These are phyloP conservation scores for Termitomyces sp. DNA, from an alignment of 1,284 basidiomycete species.

Conservation along the genomic window DNA sequence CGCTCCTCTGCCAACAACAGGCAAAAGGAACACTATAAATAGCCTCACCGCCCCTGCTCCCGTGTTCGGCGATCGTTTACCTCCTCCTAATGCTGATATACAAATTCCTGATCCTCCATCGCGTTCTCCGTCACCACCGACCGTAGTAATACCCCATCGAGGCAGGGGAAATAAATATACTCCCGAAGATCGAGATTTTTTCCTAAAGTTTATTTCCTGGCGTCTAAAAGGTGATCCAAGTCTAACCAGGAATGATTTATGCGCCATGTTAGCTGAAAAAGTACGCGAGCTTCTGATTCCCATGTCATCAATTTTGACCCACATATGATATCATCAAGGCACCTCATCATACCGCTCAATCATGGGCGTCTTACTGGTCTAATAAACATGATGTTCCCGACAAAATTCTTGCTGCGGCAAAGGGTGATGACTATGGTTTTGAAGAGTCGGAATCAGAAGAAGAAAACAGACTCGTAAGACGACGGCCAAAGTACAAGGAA, in stretches of 20 bases:
- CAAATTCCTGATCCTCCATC: slow-evolving; percentile 56
- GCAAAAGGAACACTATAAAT: slow-evolving; percentile 46
- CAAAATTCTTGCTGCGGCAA: slow-evolving; percentile 52
- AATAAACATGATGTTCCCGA: slow-evolving; percentile 57
- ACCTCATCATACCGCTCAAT: slow-evolving; percentile 51
- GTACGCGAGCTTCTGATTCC: slow-evolving; percentile 27
- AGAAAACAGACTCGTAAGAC: slow-evolving; percentile 16
- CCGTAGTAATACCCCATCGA: slow-evolving; percentile 34
- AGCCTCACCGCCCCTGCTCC: slow-evolving; percentile 46
- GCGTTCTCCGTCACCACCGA: slow-evolving; percentile 63
- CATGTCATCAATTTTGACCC: slow-evolving; percentile 6
- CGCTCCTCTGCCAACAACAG: slow-evolving; percentile 17
- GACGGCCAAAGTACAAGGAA: slow-evolving; percentile 35
- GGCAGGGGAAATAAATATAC: slow-evolving; percentile 59
- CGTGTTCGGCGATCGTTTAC: slow-evolving; percentile 39
- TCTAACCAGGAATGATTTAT: slow-evolving; percentile 48
- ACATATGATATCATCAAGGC: slow-evolving; percentile 33
- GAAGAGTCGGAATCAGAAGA: slow-evolving; percentile 24
- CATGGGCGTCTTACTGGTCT: slow-evolving; percentile 61
- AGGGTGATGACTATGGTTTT: slow-evolving; percentile 30
- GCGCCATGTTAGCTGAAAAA: slow-evolving; percentile 49
- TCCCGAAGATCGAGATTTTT: slow-evolving; percentile 55
- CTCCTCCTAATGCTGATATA: slow-evolving; percentile 51
- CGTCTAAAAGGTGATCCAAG: slow-evolving; percentile 46
- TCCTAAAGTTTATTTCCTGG: slow-evolving; percentile 61